Evolutionary conservation across 306 rosid genomes (phyloP).

Genomic region (Begonia loranthoides): DNA sequence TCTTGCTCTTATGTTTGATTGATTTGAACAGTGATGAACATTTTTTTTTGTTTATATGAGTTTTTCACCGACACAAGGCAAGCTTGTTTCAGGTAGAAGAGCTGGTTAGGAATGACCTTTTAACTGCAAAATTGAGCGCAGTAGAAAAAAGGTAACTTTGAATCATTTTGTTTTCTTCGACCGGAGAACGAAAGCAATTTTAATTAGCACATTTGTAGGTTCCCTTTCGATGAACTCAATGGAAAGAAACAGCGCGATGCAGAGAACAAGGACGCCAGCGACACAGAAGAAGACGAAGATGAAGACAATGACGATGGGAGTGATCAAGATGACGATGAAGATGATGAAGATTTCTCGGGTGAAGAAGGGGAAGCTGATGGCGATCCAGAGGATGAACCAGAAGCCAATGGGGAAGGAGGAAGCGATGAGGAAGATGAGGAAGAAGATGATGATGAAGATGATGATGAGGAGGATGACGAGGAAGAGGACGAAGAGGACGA

Average conservation of each 20-base stretch:
- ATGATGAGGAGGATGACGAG: background rate
- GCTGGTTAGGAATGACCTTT: slow-evolving; percentile 22
- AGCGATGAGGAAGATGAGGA: slow-evolving; percentile 38
- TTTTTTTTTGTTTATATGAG: background rate
- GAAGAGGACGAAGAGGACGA: slow-evolving; percentile 38
- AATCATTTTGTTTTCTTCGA: slow-evolving; percentile 1
- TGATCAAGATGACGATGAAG: slow-evolving; percentile 37
- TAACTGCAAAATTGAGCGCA: slow-evolving; percentile 21
- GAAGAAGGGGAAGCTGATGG: slow-evolving; percentile 44
- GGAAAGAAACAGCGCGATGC: slow-evolving; percentile 14
- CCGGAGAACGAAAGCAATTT: background rate
- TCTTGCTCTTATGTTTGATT: no score
- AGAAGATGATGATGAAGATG: slow-evolving; percentile 32
- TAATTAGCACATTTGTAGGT: slow-evolving; percentile 26
- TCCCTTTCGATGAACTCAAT: slow-evolving; percentile 44
- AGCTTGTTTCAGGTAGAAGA: background rate
- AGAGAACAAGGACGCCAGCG: slow-evolving; percentile 70
- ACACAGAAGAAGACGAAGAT: slow-evolving; percentile 55
- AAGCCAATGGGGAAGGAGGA: slow-evolving; percentile 19
- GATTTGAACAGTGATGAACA: no score
- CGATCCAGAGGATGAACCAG: slow-evolving; percentile 36
- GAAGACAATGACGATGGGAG: slow-evolving; percentile 28
- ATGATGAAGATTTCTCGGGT: slow-evolving; percentile 53
- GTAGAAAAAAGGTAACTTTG: slow-evolving; percentile 36
- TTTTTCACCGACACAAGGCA: background rate